Conservation (phyloP, 176 grass and related monocot species). For the Dendrocalamus sinicus region DNA sequence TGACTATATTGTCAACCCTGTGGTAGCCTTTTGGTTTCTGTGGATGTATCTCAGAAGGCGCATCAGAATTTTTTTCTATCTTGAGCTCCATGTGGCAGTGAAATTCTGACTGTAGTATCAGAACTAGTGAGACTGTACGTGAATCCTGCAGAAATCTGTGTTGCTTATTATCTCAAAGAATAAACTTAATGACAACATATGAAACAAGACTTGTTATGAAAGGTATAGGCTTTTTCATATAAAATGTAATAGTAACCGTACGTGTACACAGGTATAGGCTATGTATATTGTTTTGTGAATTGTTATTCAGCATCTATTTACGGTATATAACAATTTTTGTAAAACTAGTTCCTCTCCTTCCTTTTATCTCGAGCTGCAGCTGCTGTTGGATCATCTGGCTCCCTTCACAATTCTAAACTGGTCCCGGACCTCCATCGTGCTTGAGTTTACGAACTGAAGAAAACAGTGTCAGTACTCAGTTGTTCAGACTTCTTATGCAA, state of each 20-base stretch:
- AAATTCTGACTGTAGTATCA: not conserved
- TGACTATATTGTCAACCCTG: not conserved
- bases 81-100: not conserved
- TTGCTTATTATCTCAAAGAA: not conserved
- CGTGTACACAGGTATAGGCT: not conserved
- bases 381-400: constrained; percentile 16
- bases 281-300: not conserved
- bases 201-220: not conserved
- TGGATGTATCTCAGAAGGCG: not conserved
- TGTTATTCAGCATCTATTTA: constrained; percentile 12
- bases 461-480: constrained; percentile 7
- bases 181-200: not conserved
- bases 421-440: constrained; percentile 58
- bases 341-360: not conserved
- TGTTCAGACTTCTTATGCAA: constrained; percentile 17
- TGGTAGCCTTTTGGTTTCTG: not conserved
- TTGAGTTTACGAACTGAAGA: constrained; percentile 76
- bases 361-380: not conserved
- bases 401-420: constrained; percentile 68
- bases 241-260: not conserved
- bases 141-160: not conserved
- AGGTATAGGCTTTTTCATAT: not conserved
- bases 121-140: not conserved
- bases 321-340: not conserved
- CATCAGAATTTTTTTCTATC: not conserved